Percentiles rank a stretch among this genome's conserved stretches.
Conservation (phyloP, 2,329 filamentous ascomycete species). For the Fusarium foetens region DNA sequence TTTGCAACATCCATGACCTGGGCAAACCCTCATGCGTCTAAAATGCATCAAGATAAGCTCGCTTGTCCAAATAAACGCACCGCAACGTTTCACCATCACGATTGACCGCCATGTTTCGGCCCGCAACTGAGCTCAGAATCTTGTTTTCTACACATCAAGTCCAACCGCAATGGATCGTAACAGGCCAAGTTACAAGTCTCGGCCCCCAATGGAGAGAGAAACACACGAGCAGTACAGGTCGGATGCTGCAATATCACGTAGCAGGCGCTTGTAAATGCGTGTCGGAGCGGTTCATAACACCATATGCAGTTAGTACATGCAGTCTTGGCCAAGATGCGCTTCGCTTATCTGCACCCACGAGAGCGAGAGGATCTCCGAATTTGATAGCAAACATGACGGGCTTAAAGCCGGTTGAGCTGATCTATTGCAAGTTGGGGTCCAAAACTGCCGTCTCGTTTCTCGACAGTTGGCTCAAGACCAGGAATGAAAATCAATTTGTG, state of each 20-base stretch:
- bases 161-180: neutral
- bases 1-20: neutral
- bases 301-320: constrained; percentile 11
- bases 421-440: neutral
- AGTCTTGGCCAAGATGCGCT: constrained; percentile 1
- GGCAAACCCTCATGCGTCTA: neutral
- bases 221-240: neutral
- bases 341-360: constrained; percentile 14
- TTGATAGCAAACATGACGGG: neutral
- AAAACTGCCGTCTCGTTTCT: neutral
- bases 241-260: neutral
- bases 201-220: constrained; percentile 9
- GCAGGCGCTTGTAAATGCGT: neutral
- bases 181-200: neutral
- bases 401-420: neutral
- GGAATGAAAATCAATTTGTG: neutral
- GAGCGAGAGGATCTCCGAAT: neutral
- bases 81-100: neutral
- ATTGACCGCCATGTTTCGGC: neutral
- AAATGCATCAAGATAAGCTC: neutral
- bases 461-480: neutral
- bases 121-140: neutral
- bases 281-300: constrained; percentile 14
- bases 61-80: neutral
- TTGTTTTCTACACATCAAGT: constrained; percentile 2